phyloP scores from a whole-genome alignment of 2,329 filamentous ascomycete species.

The Talaromyces sp. region DNA sequence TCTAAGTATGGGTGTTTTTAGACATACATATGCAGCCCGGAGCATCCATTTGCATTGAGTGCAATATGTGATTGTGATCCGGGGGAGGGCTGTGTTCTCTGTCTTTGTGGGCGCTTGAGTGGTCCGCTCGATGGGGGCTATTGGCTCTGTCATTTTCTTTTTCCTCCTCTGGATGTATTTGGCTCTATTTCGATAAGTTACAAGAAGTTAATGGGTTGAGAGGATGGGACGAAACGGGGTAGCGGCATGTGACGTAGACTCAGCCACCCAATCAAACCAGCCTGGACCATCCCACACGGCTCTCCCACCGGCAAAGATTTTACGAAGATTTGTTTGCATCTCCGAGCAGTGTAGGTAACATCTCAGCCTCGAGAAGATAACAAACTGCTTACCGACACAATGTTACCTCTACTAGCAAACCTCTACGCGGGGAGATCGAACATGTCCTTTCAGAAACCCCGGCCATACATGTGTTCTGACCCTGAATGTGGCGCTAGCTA shows the following conservation, averaged over 20 bases:
- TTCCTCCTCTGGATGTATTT: too few relatives aligned
- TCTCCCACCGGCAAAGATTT: conserved; percentile 5
- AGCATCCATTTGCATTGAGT: conserved; percentile 94
- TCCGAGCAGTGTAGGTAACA: not conserved
- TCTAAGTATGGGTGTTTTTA: too few relatives aligned
- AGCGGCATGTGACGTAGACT: not conserved
- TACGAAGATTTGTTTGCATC: not conserved
- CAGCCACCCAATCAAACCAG: not conserved
- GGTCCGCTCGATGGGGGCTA: conserved; percentile 15
- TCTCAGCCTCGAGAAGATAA: not conserved
- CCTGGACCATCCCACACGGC: conserved; percentile 13
- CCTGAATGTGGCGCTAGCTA: conserved; percentile 24
- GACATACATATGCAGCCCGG: conserved; percentile 75
- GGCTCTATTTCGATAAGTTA: too few relatives aligned
- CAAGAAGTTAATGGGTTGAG: too few relatives aligned
- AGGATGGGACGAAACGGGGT: not conserved
- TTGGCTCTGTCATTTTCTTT: conserved; percentile 19
- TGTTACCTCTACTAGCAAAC: not conserved
- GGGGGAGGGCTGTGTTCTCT: conserved; percentile 54
- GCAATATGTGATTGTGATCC: conserved; percentile 86
- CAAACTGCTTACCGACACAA: not conserved
- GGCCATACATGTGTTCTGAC: conserved; percentile 20
- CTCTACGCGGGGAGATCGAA: not conserved
- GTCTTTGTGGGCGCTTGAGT: conserved; percentile 7
- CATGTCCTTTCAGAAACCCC: not conserved